Evolutionary conservation across 352 stramenopile genomes (phyloP).

Genomic region (Blastocystis sp.): DNA sequence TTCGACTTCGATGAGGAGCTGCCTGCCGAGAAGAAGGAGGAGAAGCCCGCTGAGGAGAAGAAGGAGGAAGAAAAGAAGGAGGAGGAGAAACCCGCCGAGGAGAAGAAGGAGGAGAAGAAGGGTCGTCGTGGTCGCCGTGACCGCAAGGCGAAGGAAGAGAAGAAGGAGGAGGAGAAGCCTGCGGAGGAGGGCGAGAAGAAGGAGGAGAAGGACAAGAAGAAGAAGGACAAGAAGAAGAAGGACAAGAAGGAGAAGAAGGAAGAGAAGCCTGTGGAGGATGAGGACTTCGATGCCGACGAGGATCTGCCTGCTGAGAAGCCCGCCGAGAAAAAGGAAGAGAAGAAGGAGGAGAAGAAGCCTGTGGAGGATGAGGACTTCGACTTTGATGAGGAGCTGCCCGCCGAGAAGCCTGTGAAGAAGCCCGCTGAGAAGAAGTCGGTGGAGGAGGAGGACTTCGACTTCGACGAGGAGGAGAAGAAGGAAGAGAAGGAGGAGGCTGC

Average conservation of each 20-base stretch:
- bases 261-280: constrained; percentile 6
- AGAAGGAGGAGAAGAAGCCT: constrained; percentile 33
- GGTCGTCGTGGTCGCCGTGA: constrained; percentile 2
- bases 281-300: not conserved
- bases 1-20: not conserved
- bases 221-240: constrained; percentile 30
- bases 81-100: constrained; percentile 4
- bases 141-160: constrained; percentile 51
- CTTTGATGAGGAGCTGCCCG: not conserved
- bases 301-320: not conserved
- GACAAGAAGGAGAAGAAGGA: not conserved
- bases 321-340: not conserved
- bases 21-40: not conserved
- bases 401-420: constrained; percentile 18
- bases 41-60: constrained; percentile 13
- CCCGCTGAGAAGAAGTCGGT: not conserved
- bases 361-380: not conserved
- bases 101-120: constrained; percentile 15
- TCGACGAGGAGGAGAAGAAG: constrained; percentile 44
- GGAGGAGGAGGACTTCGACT: not conserved
- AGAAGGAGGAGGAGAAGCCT: constrained; percentile 27
- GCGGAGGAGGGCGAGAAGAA: constrained; percentile 20
- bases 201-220: constrained; percentile 7
- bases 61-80: constrained; percentile 36
- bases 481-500: not conserved